A percentile compares a stretch with the other conserved stretches of the same genome.
These are phyloP conservation scores for Auricularia sp. DNA, from an alignment of 768 basidiomycete species.

Conservation along the genomic window DNA sequence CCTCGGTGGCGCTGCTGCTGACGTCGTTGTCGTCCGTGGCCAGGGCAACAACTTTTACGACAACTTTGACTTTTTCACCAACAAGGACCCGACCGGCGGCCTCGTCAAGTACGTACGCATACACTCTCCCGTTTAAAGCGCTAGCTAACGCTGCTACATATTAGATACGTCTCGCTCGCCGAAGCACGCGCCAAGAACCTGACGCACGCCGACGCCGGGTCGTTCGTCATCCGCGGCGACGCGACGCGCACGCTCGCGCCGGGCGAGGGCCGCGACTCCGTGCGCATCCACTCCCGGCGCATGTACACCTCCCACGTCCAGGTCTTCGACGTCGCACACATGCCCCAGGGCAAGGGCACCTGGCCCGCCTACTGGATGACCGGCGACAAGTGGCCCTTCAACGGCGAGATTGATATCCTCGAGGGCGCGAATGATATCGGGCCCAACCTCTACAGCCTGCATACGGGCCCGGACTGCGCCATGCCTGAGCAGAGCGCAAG, in stretches of 20 bases:
- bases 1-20: neutral
- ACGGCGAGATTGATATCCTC: slow-evolving; percentile 1
- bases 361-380: slow-evolving; percentile 32
- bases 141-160: too few species aligned
- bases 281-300: slow-evolving; percentile 45
- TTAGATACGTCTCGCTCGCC: neutral
- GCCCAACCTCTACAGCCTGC: neutral
- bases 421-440: neutral
- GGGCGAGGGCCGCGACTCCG: slow-evolving; percentile 48
- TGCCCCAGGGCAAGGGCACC: slow-evolving; percentile 31
- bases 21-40: neutral
- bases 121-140: too few species aligned
- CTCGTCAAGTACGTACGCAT: neutral
- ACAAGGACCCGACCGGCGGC: neutral
- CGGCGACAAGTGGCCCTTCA: neutral
- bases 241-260: slow-evolving; percentile 34
- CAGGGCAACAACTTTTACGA: neutral
- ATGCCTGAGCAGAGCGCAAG: neutral
- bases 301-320: slow-evolving; percentile 43
- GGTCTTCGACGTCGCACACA: slow-evolving; percentile 28
- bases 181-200: slow-evolving; percentile 28
- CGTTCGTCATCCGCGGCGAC: slow-evolving; percentile 50
- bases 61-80: neutral
- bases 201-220: slow-evolving; percentile 42
- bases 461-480: neutral